Conservation (phyloP, 108 stramenopile genomes). For the Cafeteria roenbergensis region DNA sequence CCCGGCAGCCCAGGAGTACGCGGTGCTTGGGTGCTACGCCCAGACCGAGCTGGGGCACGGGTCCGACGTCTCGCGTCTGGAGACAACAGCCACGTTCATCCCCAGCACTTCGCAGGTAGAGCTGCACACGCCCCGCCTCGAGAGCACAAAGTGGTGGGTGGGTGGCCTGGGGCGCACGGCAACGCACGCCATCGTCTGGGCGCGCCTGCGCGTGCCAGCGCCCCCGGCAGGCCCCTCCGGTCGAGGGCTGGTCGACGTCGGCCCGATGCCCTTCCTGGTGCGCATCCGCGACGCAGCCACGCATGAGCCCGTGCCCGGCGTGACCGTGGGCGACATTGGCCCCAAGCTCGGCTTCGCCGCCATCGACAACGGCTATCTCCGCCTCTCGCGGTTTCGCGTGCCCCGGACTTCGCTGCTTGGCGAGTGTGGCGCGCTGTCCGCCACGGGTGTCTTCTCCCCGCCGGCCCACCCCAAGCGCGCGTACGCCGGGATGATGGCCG, state of each 20-base stretch:
- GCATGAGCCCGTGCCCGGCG: constrained; percentile 58
- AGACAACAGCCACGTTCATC: constrained; percentile 79
- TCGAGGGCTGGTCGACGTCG: constrained; percentile 25
- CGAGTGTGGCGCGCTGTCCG: not conserved
- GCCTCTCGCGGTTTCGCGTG: constrained; percentile 62
- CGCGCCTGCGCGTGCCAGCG: constrained; percentile 69
- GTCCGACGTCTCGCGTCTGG: constrained; percentile 71
- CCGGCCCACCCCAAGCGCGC: not conserved
- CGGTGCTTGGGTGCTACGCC: constrained; percentile 81
- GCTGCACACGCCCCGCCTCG: constrained; percentile 70
- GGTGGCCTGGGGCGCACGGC: constrained; percentile 76
- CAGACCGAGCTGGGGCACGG: constrained; percentile 88
- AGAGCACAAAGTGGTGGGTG: constrained; percentile 78
- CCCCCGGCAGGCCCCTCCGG: not conserved
- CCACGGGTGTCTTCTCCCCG: not conserved
- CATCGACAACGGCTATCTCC: constrained; percentile 88
- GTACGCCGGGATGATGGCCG: constrained; percentile 47
- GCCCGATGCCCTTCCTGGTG: constrained; percentile 86
- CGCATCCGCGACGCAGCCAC: constrained; percentile 65
- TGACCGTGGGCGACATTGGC: constrained; percentile 80
- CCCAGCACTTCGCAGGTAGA: constrained; percentile 55
- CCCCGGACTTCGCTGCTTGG: constrained; percentile 78
- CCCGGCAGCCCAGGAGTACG: constrained; percentile 75
- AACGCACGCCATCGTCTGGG: constrained; percentile 91
- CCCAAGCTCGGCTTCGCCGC: constrained; percentile 86